Evolutionary conservation across 768 basidiomycete species (phyloP), one percentile per base, ranked within the genome.

Genomic region (Boletellus ananiceps): DNA sequence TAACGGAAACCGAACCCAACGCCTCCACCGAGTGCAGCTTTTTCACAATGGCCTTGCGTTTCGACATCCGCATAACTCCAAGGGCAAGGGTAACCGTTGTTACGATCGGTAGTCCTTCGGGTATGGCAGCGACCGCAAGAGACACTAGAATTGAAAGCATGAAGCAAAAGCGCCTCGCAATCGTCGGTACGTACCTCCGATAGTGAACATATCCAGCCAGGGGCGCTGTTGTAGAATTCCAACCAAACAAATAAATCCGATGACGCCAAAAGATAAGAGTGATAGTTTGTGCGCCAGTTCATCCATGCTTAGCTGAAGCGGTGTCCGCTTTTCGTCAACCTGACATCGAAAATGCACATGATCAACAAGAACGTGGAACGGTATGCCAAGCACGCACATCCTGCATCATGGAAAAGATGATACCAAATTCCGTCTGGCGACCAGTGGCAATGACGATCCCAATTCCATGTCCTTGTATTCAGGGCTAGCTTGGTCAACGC

Each of bases 121-220:
- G 94, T 54, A 98, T 98, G 38, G 94, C 94, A 47, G 94, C 94
- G n/a, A 98, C 94, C 27, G 94, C 94, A 52, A 98, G 80, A 2
- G 94, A 98, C 3, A 98, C 94, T 96, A 49, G 35, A 41, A 46
- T 48, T 64, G 2, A 58, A 53, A 51, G 18, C 27, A 47, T 56
- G 44, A 57, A 43, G 18, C 51, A 16, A 55, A 25, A 16, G 25
- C 27, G 9, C 8, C 8, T 4, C 12, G 50, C 13, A 19, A 29
- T 34, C 5, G 4, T 23, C 14, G 21, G 31, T 27, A 67, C 82
- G 46, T 60, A 94, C 93, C 93, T 74, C 94, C 94, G 54, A 98
- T 98, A 8, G 94, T 98, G 64, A 98, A 97, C 95, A 97, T 98
- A 40, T 95, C 94, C 11, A 97, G 71, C 94, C 93, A 96, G 9